These are phyloP conservation scores for Iodosphaeria phyllophila DNA, from an alignment of 2,329 filamentous ascomycete genomes.

Conservation along the genomic window DNA sequence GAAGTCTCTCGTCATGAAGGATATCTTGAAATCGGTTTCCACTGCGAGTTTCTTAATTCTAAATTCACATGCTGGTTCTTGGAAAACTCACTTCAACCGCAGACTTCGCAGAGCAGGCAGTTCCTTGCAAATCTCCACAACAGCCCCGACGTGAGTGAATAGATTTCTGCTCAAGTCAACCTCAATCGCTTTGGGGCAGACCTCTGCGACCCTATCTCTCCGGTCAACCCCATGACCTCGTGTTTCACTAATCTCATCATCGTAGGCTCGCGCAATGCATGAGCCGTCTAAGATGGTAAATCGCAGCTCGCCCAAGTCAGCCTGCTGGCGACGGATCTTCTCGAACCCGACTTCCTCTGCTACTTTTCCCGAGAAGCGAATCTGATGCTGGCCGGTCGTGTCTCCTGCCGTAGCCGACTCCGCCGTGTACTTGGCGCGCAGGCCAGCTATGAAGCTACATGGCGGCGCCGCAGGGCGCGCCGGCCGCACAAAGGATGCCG, in stretches of 20 bases:
- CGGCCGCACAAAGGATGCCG: conserved; percentile 76
- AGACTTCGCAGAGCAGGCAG: conserved; percentile 48
- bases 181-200: conserved; percentile 52
- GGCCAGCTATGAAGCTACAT: conserved; percentile 59
- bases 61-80: not conserved
- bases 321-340: conserved; percentile 68
- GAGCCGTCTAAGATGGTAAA: conserved; percentile 70
- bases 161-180: conserved; percentile 76
- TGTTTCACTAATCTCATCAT: conserved; percentile 12
- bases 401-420: too few species aligned
- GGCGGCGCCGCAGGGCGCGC: conserved; percentile 48
- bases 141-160: conserved; percentile 46
- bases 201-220: conserved; percentile 20
- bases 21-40: conserved; percentile 50
- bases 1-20: conserved; percentile 20
- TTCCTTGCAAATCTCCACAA: conserved; percentile 52
- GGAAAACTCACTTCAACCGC: conserved; percentile 45
- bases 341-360: conserved; percentile 92
- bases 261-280: conserved; percentile 28
- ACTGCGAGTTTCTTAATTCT: conserved; percentile 20
- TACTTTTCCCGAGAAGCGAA: conserved; percentile 60
- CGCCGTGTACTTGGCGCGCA: conserved; percentile 69
- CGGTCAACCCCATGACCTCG: conserved; percentile 15
- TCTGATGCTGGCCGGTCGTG: conserved; percentile 28
- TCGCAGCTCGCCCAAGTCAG: conserved; percentile 57